Evolutionary conservation across 495 filamentous ascomycete species (phyloP).

Genomic region (Acidomyces sp.): DNA sequence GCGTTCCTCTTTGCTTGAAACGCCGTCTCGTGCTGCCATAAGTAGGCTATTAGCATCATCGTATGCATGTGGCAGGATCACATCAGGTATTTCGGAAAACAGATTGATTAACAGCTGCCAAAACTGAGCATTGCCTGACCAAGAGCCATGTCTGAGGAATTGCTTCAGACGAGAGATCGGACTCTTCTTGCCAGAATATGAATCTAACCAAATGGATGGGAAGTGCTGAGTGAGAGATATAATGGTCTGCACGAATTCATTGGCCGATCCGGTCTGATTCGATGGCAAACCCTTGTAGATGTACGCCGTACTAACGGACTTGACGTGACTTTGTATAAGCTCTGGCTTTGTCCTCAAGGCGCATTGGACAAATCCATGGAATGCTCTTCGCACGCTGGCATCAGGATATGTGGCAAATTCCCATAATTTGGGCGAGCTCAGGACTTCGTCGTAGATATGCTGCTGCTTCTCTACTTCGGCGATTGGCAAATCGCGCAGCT

Average conservation of each 20-base stretch:
- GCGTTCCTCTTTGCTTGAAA: constrained; percentile 60
- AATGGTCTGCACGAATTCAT: constrained; percentile 52
- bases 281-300: constrained; percentile 55
- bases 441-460: constrained; percentile 38
- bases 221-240: constrained; percentile 44
- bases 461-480: constrained; percentile 29
- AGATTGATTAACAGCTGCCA: constrained; percentile 56
- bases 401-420: constrained; percentile 54
- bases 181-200: constrained; percentile 53
- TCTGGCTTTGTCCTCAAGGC: constrained; percentile 33
- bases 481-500: constrained; percentile 31
- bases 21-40: constrained; percentile 50
- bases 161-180: constrained; percentile 48
- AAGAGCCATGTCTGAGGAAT: constrained; percentile 76
- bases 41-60: constrained; percentile 44
- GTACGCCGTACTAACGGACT: constrained; percentile 49
- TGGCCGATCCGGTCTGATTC: constrained; percentile 58
- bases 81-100: constrained; percentile 44
- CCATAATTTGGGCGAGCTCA: constrained; percentile 62
- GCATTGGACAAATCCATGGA: constrained; percentile 53
- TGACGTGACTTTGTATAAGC: constrained; percentile 32
- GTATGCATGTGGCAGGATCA: constrained; percentile 36
- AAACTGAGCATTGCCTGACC: constrained; percentile 51
- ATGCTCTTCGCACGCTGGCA: constrained; percentile 52
- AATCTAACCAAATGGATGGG: constrained; percentile 62